A percentile compares a stretch with the other conserved stretches of the same genome.
phyloP scores from a whole-genome alignment of 768 basidiomycete species.

The Macrocybe gigantea region DNA sequence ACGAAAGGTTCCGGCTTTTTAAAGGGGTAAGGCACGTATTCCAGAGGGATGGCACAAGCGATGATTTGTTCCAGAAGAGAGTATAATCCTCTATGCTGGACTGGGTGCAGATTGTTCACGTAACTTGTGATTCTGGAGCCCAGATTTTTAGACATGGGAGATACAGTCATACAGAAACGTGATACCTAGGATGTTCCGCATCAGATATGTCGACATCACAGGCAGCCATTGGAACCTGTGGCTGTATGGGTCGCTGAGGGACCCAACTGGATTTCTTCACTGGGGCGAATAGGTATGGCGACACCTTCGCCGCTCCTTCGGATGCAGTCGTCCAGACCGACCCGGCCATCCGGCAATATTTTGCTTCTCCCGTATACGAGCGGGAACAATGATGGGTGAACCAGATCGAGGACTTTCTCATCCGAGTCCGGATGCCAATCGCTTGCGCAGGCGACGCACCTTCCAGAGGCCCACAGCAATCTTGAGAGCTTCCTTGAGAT shows the following conservation, averaged over 20 bases:
- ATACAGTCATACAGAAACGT: not conserved
- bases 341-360: conserved; percentile 5
- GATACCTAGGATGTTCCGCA: not conserved
- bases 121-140: conserved; percentile 22
- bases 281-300: conserved; percentile 2
- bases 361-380: conserved; percentile 23
- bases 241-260: conserved; percentile 1
- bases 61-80: conserved; percentile 19
- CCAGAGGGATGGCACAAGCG: conserved; percentile 22
- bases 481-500: conserved; percentile 10
- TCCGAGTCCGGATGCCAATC: conserved; percentile 39
- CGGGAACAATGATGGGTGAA: conserved; percentile 33
- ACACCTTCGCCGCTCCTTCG: conserved; percentile 9
- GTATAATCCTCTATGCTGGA: conserved; percentile 16
- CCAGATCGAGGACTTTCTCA: conserved; percentile 32
- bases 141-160: not conserved
- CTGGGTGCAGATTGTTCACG: conserved; percentile 35
- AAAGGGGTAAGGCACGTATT: conserved; percentile 17
- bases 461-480: conserved; percentile 19
- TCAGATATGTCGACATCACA: conserved; percentile 3
- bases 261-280: not conserved
- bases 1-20: not conserved
- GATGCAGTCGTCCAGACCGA: conserved; percentile 9
- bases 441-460: conserved; percentile 20
- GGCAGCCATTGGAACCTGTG: conserved; percentile 8